phyloP scores from a whole-genome alignment of 495 filamentous ascomycete genomes.

The Neurospora tetrasperma region DNA sequence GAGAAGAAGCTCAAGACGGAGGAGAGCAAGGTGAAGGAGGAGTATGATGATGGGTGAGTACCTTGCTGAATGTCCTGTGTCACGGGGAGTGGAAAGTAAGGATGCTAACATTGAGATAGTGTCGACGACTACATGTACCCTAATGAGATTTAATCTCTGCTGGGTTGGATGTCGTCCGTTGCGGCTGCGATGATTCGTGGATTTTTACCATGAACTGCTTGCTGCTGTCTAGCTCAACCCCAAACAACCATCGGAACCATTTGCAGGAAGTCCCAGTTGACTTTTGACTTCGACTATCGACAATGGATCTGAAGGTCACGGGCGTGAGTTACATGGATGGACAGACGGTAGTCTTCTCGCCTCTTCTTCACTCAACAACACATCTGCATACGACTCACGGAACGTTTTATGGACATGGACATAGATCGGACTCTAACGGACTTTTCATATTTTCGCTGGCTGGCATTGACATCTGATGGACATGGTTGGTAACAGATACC shows the following conservation, averaged over 20 bases:
- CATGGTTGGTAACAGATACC: background rate
- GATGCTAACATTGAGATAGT: background rate
- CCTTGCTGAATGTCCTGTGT: no score
- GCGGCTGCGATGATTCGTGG: background rate
- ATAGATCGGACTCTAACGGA: background rate
- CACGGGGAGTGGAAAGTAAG: no score
- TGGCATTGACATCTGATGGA: background rate
- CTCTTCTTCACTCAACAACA: background rate
- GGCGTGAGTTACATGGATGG: background rate
- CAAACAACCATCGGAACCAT: background rate
- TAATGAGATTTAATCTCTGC: background rate
- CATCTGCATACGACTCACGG: background rate
- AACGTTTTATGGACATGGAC: background rate
- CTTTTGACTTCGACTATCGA: background rate
- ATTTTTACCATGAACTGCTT: background rate
- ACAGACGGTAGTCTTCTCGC: background rate
- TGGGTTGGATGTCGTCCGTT: background rate
- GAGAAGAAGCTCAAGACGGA: constrained; percentile 7
- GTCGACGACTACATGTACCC: background rate
- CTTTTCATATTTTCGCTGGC: background rate
- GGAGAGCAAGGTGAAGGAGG: constrained; percentile 4
- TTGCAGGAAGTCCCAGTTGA: background rate
- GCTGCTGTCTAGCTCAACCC: background rate
- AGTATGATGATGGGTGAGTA: constrained; percentile 5
- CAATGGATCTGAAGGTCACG: background rate